Evolutionary conservation across 2,329 filamentous ascomycete species (phyloP).

Genomic region (Metarhizium rileyi): DNA sequence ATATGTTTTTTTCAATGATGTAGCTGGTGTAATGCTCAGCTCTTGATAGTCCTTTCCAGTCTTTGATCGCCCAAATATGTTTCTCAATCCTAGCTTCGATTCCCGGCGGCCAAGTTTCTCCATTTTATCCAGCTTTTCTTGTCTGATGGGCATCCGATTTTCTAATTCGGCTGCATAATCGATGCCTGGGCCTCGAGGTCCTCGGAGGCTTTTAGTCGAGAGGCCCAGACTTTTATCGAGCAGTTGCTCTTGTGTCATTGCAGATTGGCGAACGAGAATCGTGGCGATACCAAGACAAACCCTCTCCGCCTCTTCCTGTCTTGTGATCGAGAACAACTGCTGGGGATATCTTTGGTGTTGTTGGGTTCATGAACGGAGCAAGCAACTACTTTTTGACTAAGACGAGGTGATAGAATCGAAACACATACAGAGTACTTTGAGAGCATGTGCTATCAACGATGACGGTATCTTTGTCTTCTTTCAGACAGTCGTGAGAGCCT

Average conservation of each 20-base stretch:
- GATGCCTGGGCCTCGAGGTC: slow-evolving; percentile 16
- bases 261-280: not conserved
- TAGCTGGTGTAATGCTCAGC: slow-evolving; percentile 18
- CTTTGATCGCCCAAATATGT: slow-evolving; percentile 40
- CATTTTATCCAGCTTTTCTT: slow-evolving; percentile 22
- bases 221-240: slow-evolving; percentile 4
- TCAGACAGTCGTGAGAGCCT: not conserved
- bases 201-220: slow-evolving; percentile 12
- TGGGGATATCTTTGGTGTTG: not conserved
- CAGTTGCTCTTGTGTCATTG: slow-evolving; percentile 3
- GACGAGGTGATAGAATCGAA: not conserved
- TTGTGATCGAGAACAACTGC: not conserved
- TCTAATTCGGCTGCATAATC: slow-evolving; percentile 6
- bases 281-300: not conserved
- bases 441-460: not conserved
- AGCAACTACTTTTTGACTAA: not conserved
- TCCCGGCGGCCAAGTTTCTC: slow-evolving; percentile 37
- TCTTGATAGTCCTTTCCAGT: slow-evolving; percentile 24
- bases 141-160: slow-evolving; percentile 20
- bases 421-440: not conserved
- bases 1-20: slow-evolving; percentile 23
- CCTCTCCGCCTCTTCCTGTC: too few species aligned
- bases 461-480: not conserved
- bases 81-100: slow-evolving; percentile 41
- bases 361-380: not conserved